Evolutionary conservation across 305 asterid species (phyloP).

Genomic region (Fraxinus paxiana): DNA sequence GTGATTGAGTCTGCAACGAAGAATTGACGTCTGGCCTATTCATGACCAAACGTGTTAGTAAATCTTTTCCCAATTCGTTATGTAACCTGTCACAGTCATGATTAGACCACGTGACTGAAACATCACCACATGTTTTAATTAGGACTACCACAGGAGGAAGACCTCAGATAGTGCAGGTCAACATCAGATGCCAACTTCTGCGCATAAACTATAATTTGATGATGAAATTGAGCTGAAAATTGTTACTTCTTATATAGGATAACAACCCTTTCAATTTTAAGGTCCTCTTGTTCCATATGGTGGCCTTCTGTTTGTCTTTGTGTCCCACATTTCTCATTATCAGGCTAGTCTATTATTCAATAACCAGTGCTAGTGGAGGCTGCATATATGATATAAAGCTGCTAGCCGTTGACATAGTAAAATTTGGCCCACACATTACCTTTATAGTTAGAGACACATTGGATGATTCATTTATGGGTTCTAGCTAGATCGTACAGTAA

Average conservation of each 20-base stretch:
- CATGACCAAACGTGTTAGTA: not conserved
- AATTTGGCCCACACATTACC: conserved; percentile 15
- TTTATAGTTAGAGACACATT: not conserved
- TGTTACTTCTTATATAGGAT: not conserved
- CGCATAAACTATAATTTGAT: not conserved
- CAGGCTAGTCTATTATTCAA: not conserved
- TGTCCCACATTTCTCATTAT: not conserved
- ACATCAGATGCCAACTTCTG: not conserved
- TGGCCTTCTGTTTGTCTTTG: not conserved
- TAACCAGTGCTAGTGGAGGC: conserved; percentile 8
- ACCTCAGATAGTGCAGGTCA: not conserved
- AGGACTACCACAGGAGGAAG: not conserved
- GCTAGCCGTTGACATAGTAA: not conserved
- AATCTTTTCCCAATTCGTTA: not conserved
- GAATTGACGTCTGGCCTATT: not conserved
- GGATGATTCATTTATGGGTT: not conserved
- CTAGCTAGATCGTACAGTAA: not conserved
- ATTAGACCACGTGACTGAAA: not conserved
- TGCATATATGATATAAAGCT: not conserved
- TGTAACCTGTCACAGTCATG: not conserved
- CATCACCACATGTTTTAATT: not conserved
- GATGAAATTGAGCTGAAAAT: not conserved
- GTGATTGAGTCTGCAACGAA: not conserved
- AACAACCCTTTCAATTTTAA: not conserved
- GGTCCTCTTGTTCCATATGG: not conserved